These are phyloP conservation scores for Oryza nivara DNA, from an alignment of 176 grass and related monocot genomes.

Conservation along the genomic window DNA sequence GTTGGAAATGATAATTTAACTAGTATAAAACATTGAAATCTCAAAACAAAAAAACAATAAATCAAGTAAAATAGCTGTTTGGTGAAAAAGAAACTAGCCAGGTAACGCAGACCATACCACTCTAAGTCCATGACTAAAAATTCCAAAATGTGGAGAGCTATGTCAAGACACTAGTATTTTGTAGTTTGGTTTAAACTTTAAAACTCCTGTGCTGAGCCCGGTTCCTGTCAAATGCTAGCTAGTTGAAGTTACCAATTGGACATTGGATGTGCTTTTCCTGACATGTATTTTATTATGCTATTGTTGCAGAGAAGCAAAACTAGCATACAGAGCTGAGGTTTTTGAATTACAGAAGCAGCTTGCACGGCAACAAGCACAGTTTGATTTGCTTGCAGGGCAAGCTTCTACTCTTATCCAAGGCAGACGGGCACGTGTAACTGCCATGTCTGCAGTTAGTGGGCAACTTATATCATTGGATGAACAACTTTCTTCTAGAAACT, in stretches of 20 bases:
- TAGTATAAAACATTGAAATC: conserved; percentile 2
- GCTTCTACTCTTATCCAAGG: conserved; percentile 94
- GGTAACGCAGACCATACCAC: neutral
- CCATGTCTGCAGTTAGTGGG: conserved; percentile 80
- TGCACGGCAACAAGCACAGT: conserved; percentile 78
- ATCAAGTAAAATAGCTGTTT: conserved; percentile 10
- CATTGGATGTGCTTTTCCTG: conserved; percentile 38
- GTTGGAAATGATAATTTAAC: neutral
- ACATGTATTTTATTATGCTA: neutral
- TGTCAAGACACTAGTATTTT: neutral
- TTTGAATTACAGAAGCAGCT: conserved; percentile 94
- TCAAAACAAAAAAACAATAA: conserved; percentile 16
- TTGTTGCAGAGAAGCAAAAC: conserved; percentile 79
- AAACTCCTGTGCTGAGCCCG: conserved; percentile 12
- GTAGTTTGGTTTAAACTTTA: neutral
- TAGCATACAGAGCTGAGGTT: conserved; percentile 85
- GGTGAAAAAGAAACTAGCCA: neutral
- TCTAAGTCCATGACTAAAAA: neutral
- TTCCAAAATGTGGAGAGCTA: neutral
- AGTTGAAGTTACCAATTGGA: conserved; percentile 4
- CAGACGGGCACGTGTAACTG: conserved; percentile 69
- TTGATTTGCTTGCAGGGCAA: conserved; percentile 89
- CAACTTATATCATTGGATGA: conserved; percentile 79
- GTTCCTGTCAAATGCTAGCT: conserved; percentile 32
- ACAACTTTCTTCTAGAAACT: conserved; percentile 79